phyloP scores from a whole-genome alignment of 2,329 filamentous ascomycete species.

The Fusarium sacchari region DNA sequence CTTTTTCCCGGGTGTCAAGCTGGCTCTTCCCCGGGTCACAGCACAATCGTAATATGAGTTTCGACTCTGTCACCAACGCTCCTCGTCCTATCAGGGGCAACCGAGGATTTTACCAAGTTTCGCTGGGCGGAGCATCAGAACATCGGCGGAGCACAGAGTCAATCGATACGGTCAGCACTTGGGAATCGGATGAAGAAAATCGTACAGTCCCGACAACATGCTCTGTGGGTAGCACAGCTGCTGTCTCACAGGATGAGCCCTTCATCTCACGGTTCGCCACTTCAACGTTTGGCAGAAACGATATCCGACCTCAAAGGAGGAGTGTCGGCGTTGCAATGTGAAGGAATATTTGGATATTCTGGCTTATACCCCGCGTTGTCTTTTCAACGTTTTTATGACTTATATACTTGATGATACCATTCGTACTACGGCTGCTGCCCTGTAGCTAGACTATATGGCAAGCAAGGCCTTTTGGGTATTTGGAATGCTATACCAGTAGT shows the following conservation, averaged over 20 bases:
- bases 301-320: slow-evolving; percentile 24
- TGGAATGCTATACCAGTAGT: slow-evolving; percentile 1
- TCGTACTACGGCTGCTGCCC: slow-evolving; percentile 1
- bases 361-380: slow-evolving; percentile 32
- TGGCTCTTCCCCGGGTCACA: slow-evolving; percentile 64
- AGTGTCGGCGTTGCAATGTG: slow-evolving; percentile 47
- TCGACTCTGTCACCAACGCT: slow-evolving; percentile 65
- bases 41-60: slow-evolving; percentile 52
- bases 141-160: slow-evolving; percentile 57
- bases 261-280: slow-evolving; percentile 49
- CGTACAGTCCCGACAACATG: slow-evolving; percentile 59
- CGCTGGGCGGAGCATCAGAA: slow-evolving; percentile 46
- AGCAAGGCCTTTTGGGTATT: slow-evolving; percentile 7
- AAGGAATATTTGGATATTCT: slow-evolving; percentile 28
- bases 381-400: slow-evolving; percentile 32
- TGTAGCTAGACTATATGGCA: slow-evolving; percentile 34
- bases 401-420: slow-evolving; percentile 43
- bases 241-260: slow-evolving; percentile 51
- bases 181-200: slow-evolving; percentile 58
- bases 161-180: slow-evolving; percentile 60
- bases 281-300: slow-evolving; percentile 45
- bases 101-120: slow-evolving; percentile 69
- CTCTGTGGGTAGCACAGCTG: slow-evolving; percentile 59
- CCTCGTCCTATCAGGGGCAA: slow-evolving; percentile 61
- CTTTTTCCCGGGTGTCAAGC: slow-evolving; percentile 69